phyloP scores from a whole-genome alignment of 805 yeast genomes.

The Wickerhamomyces sydowiorum region DNA sequence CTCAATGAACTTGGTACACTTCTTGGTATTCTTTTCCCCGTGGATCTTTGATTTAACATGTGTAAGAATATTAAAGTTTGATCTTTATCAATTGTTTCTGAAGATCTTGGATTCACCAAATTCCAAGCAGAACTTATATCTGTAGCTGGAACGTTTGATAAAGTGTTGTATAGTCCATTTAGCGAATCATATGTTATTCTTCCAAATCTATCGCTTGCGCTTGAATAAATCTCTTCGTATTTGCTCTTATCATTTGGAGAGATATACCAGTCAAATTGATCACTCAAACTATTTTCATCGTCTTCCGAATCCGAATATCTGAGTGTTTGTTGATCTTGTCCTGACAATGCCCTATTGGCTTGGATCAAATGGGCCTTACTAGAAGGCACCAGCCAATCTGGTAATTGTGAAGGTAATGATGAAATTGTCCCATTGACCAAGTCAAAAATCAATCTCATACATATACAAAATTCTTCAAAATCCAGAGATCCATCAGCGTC shows the following conservation, averaged over 20 bases:
- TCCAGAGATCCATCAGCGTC: slow-evolving; percentile 90
- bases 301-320: slow-evolving; percentile 57
- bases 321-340: slow-evolving; percentile 16
- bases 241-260: slow-evolving; percentile 78
- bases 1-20: slow-evolving; percentile 91
- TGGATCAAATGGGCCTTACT: slow-evolving; percentile 80
- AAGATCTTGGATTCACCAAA: slow-evolving; percentile 84
- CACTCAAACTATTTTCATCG: slow-evolving; percentile 20
- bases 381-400: slow-evolving; percentile 91
- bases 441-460: slow-evolving; percentile 94
- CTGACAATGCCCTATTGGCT: slow-evolving; percentile 60
- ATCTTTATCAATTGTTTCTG: slow-evolving; percentile 87
- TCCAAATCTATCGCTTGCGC: slow-evolving; percentile 74
- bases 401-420: slow-evolving; percentile 65
- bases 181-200: slow-evolving; percentile 72
- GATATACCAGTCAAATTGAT: slow-evolving; percentile 87
- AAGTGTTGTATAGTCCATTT: slow-evolving; percentile 59
- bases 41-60: slow-evolving; percentile 83
- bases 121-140: slow-evolving; percentile 93
- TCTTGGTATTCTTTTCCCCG: slow-evolving; percentile 80
- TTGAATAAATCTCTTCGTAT: slow-evolving; percentile 72
- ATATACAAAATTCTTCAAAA: slow-evolving; percentile 96
- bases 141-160: slow-evolving; percentile 69
- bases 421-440: slow-evolving; percentile 67
- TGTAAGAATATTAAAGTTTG: slow-evolving; percentile 87